Evolutionary conservation across 768 basidiomycete species (phyloP).

Genomic region (Panaeolus cyanescens): DNA sequence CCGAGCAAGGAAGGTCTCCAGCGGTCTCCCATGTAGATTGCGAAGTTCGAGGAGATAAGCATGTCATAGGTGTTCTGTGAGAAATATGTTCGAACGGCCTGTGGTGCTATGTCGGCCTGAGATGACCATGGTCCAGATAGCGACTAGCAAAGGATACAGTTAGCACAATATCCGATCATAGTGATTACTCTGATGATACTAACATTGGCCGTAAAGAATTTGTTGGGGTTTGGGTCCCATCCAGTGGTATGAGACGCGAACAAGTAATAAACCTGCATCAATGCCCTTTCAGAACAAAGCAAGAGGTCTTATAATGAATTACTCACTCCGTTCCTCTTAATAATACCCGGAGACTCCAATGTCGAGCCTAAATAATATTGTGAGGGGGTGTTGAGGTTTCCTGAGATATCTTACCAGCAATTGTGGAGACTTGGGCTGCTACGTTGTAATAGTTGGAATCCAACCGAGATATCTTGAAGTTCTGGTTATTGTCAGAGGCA

Average conservation of each 20-base stretch:
- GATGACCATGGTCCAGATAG: conserved; percentile 57
- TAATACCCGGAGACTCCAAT: conserved; percentile 61
- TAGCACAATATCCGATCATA: background rate
- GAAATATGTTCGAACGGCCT: conserved; percentile 54
- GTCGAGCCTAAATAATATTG: conserved; percentile 45
- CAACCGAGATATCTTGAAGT: conserved; percentile 63
- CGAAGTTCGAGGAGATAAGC: conserved; percentile 44
- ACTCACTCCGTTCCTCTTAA: conserved; percentile 55
- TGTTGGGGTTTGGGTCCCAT: conserved; percentile 66
- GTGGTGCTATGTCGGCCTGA: conserved; percentile 57
- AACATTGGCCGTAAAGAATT: conserved; percentile 54
- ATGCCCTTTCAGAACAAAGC: background rate
- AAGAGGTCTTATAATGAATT: background rate
- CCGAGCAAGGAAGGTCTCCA: conserved; percentile 58
- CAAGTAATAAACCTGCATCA: conserved; percentile 46
- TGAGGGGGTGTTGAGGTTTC: background rate
- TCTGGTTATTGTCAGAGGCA: conserved; percentile 68
- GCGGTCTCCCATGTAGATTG: conserved; percentile 67
- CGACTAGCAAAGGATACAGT: conserved; percentile 32
- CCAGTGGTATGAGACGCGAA: conserved; percentile 61
- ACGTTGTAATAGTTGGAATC: conserved; percentile 64
- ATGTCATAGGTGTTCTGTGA: conserved; percentile 64
- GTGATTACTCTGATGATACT: too few species aligned
- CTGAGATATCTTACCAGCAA: conserved; percentile 37
- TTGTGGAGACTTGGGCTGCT: conserved; percentile 42